Evolutionary conservation across 1,284 basidiomycete genomes (phyloP), one percentile per base, ranked within the genome.

Genomic region (Rhodotorula sp.): DNA sequence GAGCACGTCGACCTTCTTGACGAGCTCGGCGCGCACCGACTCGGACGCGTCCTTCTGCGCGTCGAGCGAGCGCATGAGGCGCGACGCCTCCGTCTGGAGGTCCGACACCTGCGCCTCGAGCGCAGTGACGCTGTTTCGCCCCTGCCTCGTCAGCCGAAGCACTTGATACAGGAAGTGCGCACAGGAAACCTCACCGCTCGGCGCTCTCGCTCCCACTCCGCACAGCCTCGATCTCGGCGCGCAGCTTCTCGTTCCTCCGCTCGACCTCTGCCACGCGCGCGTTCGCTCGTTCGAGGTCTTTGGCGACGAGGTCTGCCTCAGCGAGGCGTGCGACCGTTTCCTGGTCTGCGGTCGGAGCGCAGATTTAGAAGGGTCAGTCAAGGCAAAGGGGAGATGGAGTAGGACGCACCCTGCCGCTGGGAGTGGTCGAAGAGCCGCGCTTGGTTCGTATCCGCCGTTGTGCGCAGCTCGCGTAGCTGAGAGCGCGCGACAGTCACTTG

Each of bases 251-350:
- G 82, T 97, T 97, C 64, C 96, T 87, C 71, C 93, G 86, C 82
- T 99, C 96, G 56, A 98, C 90, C 7, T 90, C 89, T 0, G 91
- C 92, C 1, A 97, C 91, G 17, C 95, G 88, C 78, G 89, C 91
- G 78, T 96, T 97, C 23, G 96, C 93, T 21, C 93, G 87, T 77
- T 95, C 92, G 54, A 98, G 85, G 82, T 99, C 96, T 21, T 90
- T 91, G 41, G 91, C 90, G 72, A 97, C 88, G 87, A 97, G 90
- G 77, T 98, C 95, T 67, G 95, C 86, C 80, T 97, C 93, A 0
- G 91, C 89, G 44, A 96, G 86, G 76, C 93, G 91, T 1, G 92
- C 87, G 4, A 93, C 85, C 16, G 92, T 90, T 80, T 96, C 94
- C 79, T 95, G 91, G 78, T 96, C 92, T 93, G 76, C n/a, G 58